Percentiles rank a stretch among this genome's conserved stretches.
phyloP scores from a whole-genome alignment of 2,329 filamentous ascomycete species.

The Alternaria panax region DNA sequence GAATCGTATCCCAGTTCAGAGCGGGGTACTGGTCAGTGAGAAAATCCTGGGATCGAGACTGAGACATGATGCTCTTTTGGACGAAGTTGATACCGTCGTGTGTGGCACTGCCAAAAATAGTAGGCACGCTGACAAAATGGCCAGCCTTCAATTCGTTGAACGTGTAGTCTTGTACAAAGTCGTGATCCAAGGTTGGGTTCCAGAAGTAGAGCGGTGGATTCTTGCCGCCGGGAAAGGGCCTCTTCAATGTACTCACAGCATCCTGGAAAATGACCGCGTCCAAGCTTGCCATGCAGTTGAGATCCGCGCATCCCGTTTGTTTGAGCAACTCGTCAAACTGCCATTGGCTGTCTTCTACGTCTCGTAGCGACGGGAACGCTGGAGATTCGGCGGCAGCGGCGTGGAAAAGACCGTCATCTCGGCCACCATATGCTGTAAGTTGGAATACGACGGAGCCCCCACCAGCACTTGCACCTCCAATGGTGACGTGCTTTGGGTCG shows the following conservation, averaged over 20 bases:
- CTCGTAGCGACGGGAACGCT: slow-evolving; percentile 51
- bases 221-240: slow-evolving; percentile 49
- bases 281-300: slow-evolving; percentile 50
- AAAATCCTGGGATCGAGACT: slow-evolving; percentile 47
- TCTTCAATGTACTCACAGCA: slow-evolving; percentile 44
- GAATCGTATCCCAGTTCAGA: slow-evolving; percentile 40
- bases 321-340: slow-evolving; percentile 51
- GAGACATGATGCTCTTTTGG: slow-evolving; percentile 44
- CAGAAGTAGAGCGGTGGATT: slow-evolving; percentile 51
- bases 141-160: slow-evolving; percentile 48
- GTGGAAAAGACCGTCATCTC: slow-evolving; percentile 48
- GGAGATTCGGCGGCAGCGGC: slow-evolving; percentile 45
- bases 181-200: slow-evolving; percentile 54
- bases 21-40: slow-evolving; percentile 50
- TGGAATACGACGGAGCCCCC: slow-evolving; percentile 50
- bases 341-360: slow-evolving; percentile 51
- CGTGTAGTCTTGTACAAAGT: slow-evolving; percentile 52
- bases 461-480: slow-evolving; percentile 52
- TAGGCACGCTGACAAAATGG: slow-evolving; percentile 51
- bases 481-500: slow-evolving; percentile 49
- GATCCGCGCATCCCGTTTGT: slow-evolving; percentile 45
- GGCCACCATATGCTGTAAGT: slow-evolving; percentile 47
- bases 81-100: slow-evolving; percentile 55
- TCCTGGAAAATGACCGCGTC: slow-evolving; percentile 50
- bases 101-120: slow-evolving; percentile 56